phyloP scores from a whole-genome alignment of 2,329 filamentous ascomycete genomes.

The Curvularia lunata region DNA sequence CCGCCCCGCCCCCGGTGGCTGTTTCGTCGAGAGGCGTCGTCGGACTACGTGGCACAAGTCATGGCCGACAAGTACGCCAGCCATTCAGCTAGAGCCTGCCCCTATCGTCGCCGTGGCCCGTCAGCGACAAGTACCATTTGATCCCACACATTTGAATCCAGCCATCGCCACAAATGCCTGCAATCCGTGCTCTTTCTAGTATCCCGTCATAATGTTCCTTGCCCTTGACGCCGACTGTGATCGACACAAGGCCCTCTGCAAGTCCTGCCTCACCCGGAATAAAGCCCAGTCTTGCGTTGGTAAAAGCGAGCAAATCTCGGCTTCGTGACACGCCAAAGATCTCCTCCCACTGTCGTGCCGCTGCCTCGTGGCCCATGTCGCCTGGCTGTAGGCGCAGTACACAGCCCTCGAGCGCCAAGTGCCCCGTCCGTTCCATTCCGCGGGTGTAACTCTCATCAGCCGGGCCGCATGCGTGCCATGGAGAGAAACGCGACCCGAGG shows the following conservation, averaged over 20 bases:
- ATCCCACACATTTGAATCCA: slow-evolving; percentile 50
- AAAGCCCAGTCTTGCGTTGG: slow-evolving; percentile 48
- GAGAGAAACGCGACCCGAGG: slow-evolving; percentile 48
- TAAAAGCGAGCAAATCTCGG: slow-evolving; percentile 49
- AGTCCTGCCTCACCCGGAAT: slow-evolving; percentile 41
- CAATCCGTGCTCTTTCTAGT: slow-evolving; percentile 38
- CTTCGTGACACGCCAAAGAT: slow-evolving; percentile 52
- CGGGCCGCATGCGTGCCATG: slow-evolving; percentile 54
- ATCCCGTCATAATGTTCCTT: slow-evolving; percentile 43
- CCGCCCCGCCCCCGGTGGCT: not conserved
- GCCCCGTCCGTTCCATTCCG: slow-evolving; percentile 46
- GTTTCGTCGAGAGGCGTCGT: not conserved
- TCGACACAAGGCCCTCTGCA: slow-evolving; percentile 48
- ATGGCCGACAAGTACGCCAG: not conserved
- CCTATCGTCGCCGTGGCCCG: slow-evolving; percentile 23
- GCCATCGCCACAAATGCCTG: slow-evolving; percentile 41
- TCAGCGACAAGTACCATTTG: slow-evolving; percentile 47
- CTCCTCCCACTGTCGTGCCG: slow-evolving; percentile 51
- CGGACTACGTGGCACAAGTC: slow-evolving; percentile 8
- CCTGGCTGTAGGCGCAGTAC: slow-evolving; percentile 49
- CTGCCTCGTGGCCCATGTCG: slow-evolving; percentile 46
- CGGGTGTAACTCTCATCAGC: slow-evolving; percentile 45
- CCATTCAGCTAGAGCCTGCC: slow-evolving; percentile 27
- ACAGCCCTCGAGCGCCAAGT: slow-evolving; percentile 48
- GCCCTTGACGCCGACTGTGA: slow-evolving; percentile 50